These are phyloP conservation scores for Spatholobus suberectus DNA, from an alignment of 306 rosid genomes.

Conservation along the genomic window DNA sequence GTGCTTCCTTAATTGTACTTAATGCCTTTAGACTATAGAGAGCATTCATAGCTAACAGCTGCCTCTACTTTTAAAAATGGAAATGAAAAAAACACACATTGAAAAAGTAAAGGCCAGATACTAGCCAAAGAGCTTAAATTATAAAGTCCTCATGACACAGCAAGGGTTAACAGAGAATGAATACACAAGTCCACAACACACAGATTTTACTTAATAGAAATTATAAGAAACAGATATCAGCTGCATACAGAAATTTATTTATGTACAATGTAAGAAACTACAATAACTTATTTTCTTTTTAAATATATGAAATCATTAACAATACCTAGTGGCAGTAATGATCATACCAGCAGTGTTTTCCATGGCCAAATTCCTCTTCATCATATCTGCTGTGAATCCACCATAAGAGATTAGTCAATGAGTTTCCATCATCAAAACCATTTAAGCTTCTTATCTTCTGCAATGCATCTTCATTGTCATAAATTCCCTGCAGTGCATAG, in stretches of 20 bases:
- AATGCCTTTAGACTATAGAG: neutral
- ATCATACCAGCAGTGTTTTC: slow-evolving; percentile 49
- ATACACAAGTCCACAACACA: slow-evolving; percentile 25
- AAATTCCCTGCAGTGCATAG: slow-evolving; percentile 74
- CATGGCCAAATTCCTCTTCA: slow-evolving; percentile 43
- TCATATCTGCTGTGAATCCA: slow-evolving; percentile 83
- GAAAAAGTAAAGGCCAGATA: neutral
- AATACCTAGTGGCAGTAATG: slow-evolving; percentile 47
- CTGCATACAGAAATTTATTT: neutral
- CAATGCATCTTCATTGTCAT: slow-evolving; percentile 59
- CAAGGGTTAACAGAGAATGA: neutral
- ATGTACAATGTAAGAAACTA: slow-evolving; percentile 15
- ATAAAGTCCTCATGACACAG: neutral
- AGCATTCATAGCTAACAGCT: neutral
- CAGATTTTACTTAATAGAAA: slow-evolving; percentile 13
- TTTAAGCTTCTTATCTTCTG: slow-evolving; percentile 56
- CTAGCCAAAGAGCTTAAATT: slow-evolving; percentile 1
- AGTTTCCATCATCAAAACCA: slow-evolving; percentile 78
- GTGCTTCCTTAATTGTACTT: neutral
- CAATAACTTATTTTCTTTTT: neutral
- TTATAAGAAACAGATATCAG: neutral
- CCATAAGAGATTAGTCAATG: slow-evolving; percentile 81
- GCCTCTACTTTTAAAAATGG: neutral
- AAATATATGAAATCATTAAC: slow-evolving; percentile 19
- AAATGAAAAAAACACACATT: neutral